Evolutionary conservation across 2,329 filamentous ascomycete species (phyloP).

Genomic region (Dryadomyces sulphureus): DNA sequence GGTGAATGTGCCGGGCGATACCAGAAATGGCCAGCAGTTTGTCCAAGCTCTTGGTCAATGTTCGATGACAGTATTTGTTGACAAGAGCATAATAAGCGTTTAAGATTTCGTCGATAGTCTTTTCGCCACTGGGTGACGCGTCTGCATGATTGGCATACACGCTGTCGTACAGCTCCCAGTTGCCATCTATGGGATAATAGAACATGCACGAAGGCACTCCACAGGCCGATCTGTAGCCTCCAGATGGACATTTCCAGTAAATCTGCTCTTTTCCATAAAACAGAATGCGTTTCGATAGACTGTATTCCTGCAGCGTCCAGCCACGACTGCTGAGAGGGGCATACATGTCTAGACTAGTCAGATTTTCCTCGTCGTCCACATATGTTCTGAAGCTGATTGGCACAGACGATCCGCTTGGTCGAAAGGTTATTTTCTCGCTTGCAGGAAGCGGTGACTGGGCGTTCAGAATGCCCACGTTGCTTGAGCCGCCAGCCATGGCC

Average conservation of each 20-base stretch:
- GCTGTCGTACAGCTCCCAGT: neutral
- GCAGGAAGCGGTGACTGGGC: too few species aligned
- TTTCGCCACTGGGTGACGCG: neutral
- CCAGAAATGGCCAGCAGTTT: slow-evolving; percentile 3
- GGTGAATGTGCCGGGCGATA: slow-evolving; percentile 1
- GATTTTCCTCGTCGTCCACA: slow-evolving; percentile 1
- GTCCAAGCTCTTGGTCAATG: neutral
- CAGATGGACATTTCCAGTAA: slow-evolving; percentile 2
- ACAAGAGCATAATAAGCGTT: slow-evolving; percentile 1
- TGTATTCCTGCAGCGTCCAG: slow-evolving; percentile 3
- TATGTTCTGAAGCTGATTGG: neutral
- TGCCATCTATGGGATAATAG: neutral
- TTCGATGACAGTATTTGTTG: neutral
- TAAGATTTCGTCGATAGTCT: neutral
- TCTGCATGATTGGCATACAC: neutral
- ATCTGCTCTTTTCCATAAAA: slow-evolving; percentile 2
- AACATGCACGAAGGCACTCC: neutral
- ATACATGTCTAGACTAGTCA: neutral
- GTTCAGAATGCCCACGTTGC: neutral
- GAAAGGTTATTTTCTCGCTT: neutral
- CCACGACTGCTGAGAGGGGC: neutral
- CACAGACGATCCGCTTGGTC: neutral
- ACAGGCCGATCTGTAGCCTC: slow-evolving; percentile 2
- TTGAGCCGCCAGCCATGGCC: neutral
- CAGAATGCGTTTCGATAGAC: slow-evolving; percentile 1